Conservation (phyloP, 257 asterid species). For the Paulownia fortunei region DNA sequence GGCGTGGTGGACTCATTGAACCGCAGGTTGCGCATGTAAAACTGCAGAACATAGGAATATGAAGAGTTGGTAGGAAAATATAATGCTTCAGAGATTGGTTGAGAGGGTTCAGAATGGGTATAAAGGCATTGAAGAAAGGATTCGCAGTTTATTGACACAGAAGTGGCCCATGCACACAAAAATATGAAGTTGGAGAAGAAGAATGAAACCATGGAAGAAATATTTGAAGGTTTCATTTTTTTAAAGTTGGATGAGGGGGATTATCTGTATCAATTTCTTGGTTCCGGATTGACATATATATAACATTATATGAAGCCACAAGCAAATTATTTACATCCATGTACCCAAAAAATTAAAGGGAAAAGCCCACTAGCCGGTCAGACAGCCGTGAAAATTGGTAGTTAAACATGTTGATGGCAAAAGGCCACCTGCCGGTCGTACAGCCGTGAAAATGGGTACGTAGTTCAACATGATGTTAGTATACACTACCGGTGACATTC, state of each 20-base stretch:
- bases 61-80: constrained; percentile 37
- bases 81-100: constrained; percentile 29
- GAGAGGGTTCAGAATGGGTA: constrained; percentile 25
- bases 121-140: constrained; percentile 18
- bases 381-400: no score
- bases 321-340: no score
- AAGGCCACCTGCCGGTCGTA: no score
- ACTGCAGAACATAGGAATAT: constrained; percentile 35
- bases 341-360: no score
- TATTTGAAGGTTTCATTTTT: neutral
- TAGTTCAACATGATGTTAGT: no score
- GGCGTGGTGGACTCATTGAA: constrained; percentile 40
- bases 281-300: no score
- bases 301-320: no score
- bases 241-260: neutral
- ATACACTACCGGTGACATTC: no score
- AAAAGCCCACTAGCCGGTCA: no score
- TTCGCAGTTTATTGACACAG: neutral
- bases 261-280: no score
- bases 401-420: no score
- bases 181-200: neutral
- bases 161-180: neutral
- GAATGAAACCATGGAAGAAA: neutral
- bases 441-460: no score
- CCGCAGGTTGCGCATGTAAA: constrained; percentile 45